A percentile compares a stretch with the other conserved stretches of the same genome.
Conservation (phyloP, 2,329 filamentous ascomycete genomes). For the Colletotrichum limetticola region DNA sequence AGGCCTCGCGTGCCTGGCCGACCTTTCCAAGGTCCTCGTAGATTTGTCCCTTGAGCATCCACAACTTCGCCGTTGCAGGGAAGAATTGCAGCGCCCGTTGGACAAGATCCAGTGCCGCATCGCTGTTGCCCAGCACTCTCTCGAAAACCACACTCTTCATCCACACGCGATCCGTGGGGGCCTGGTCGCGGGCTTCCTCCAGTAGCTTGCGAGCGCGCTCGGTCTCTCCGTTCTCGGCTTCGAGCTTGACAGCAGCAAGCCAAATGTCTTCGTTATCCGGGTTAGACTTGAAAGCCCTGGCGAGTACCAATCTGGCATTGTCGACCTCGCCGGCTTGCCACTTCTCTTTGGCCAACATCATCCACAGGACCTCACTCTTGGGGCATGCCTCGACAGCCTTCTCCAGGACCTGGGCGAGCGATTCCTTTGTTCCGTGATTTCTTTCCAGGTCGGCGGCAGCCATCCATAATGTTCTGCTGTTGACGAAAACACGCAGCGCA, state of each 20-base stretch:
- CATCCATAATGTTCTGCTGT: constrained; percentile 88
- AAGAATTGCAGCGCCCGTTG: constrained; percentile 89
- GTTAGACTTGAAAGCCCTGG: constrained; percentile 91
- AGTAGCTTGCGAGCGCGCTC: constrained; percentile 86
- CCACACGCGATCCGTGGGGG: constrained; percentile 95
- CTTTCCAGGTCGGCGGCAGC: constrained; percentile 92
- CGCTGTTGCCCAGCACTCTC: constrained; percentile 81
- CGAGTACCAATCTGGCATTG: constrained; percentile 86
- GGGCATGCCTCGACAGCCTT: constrained; percentile 95
- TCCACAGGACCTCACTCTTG: constrained; percentile 90
- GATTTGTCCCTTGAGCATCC: constrained; percentile 99
- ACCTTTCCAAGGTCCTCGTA: constrained; percentile 86
- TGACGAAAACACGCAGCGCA: constrained; percentile 88
- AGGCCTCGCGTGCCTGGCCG: constrained; percentile 89
- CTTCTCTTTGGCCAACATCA: constrained; percentile 95
- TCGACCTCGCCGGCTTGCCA: constrained; percentile 90
- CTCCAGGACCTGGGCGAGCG: constrained; percentile 85
- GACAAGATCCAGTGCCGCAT: constrained; percentile 86
- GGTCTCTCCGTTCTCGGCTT: constrained; percentile 87
- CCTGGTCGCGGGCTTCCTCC: constrained; percentile 84
- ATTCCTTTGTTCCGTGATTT: constrained; percentile 85
- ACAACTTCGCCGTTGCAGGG: constrained; percentile 86
- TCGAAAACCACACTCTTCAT: constrained; percentile 97
- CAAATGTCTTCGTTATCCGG: constrained; percentile 98
- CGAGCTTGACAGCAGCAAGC: constrained; percentile 94